Evolutionary conservation across 306 rosid genomes (phyloP).

Genomic region (Acacia confusa): DNA sequence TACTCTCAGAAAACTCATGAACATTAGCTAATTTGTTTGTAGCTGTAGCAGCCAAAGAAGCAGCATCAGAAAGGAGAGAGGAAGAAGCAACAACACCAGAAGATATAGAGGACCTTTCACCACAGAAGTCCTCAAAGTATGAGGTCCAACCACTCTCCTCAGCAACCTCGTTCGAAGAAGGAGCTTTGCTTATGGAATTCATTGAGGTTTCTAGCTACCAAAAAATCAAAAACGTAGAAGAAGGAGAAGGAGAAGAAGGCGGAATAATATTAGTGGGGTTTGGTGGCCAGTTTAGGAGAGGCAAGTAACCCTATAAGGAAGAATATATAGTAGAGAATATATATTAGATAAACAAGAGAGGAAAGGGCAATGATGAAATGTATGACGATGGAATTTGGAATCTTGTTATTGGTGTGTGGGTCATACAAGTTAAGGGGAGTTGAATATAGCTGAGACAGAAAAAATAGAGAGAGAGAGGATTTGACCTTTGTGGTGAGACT

Average conservation of each 20-base stretch:
- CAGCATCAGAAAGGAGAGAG: conserved; percentile 49
- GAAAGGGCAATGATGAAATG: conserved; percentile 1
- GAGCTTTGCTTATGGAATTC: conserved; percentile 41
- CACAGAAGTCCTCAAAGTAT: conserved; percentile 70
- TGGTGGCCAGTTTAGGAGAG: conserved; percentile 30
- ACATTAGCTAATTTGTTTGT: conserved; percentile 17
- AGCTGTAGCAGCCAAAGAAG: conserved; percentile 32
- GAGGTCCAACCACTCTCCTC: conserved; percentile 90
- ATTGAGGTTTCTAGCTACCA: conserved; percentile 20
- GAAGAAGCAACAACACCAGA: conserved; percentile 4
- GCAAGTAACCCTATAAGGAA: conserved; percentile 12
- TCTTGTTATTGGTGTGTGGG: conserved; percentile 34
- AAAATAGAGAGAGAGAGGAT: conserved; percentile 19
- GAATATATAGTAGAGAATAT: conserved; percentile 27
- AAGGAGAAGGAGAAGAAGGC: background rate
- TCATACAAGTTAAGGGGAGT: conserved; percentile 33
- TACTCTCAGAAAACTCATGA: conserved; percentile 3
- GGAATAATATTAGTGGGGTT: conserved; percentile 31
- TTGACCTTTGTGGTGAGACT: conserved; percentile 52
- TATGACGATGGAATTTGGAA: conserved; percentile 34
- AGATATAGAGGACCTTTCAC: conserved; percentile 22
- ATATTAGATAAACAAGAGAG: background rate
- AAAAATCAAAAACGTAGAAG: background rate
- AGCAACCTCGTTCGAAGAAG: conserved; percentile 32
- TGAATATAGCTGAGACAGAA: conserved; percentile 23